Conservation (phyloP, 768 basidiomycete genomes). For the Psilocybe cyanescens region DNA sequence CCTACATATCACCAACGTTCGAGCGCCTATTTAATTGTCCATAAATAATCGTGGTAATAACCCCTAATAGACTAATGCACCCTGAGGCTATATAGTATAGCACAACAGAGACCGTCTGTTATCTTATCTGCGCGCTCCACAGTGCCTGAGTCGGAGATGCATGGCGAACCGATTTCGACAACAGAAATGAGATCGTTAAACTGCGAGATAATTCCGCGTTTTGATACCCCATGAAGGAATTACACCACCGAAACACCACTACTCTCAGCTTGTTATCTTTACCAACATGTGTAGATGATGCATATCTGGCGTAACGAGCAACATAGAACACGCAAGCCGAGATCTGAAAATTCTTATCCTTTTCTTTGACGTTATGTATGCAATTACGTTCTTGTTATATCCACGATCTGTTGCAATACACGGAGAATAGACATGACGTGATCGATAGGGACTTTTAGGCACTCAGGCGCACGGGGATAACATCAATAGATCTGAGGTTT, state of each 20-base stretch:
- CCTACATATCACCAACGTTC: neutral
- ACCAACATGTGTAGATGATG: neutral
- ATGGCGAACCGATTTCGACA: neutral
- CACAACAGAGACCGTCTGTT: neutral
- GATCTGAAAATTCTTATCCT: neutral
- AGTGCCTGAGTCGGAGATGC: neutral
- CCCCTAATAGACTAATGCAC: too few relatives aligned
- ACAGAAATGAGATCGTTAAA: neutral
- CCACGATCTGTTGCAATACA: too few relatives aligned
- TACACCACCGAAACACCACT: neutral
- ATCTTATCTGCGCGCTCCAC: neutral
- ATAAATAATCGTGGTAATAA: too few relatives aligned
- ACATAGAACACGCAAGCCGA: neutral
- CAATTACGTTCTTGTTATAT: too few relatives aligned
- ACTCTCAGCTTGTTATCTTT: neutral
- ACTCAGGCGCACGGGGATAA: too few relatives aligned
- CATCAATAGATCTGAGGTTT: too few relatives aligned
- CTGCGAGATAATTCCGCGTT: neutral
- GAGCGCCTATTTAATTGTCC: neutral
- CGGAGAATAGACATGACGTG: too few relatives aligned
- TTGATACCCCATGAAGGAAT: neutral
- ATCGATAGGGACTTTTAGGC: too few relatives aligned
- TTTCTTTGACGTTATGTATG: too few relatives aligned
- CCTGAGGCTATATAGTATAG: too few relatives aligned
- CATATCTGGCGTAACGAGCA: neutral